These are phyloP conservation scores for Thraustochytrium aureum DNA, from an alignment of 352 stramenopile genomes.

Conservation along the genomic window DNA sequence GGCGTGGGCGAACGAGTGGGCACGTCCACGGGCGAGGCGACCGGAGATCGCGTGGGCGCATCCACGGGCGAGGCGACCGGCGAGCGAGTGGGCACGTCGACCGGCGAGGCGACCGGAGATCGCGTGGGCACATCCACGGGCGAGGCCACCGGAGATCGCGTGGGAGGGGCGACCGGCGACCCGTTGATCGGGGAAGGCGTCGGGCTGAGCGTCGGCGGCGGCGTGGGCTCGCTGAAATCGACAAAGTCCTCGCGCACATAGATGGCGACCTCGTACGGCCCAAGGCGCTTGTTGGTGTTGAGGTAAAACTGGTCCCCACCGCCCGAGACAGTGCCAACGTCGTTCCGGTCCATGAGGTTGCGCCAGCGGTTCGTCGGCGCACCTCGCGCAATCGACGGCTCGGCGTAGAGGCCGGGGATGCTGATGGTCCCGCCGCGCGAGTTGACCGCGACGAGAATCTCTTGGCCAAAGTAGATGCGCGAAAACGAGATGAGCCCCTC, in stretches of 20 bases:
- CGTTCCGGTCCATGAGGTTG: background rate
- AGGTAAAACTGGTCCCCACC: background rate
- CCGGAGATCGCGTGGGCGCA: background rate
- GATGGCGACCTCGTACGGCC: background rate
- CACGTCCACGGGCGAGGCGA: background rate
- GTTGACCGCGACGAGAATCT: conserved; percentile 10
- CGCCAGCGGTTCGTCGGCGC: background rate
- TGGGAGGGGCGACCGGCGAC: background rate
- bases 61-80: background rate
- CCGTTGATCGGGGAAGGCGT: background rate
- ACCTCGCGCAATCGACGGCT: background rate
- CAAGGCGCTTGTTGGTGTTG: background rate
- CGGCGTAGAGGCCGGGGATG: background rate
- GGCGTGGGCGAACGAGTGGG: background rate
- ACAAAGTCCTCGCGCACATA: conserved; percentile 22
- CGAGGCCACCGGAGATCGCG: background rate
- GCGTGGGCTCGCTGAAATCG: background rate
- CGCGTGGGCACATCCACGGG: background rate
- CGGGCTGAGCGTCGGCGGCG: background rate
- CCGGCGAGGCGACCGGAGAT: background rate
- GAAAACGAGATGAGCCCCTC: background rate
- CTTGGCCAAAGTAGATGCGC: background rate
- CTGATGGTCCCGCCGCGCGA: background rate
- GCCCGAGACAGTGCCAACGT: background rate
- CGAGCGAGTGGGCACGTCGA: background rate